A percentile compares a stretch with the other conserved stretches of the same genome.
Evolutionary conservation across 306 rosid genomes (phyloP).

Genomic region (Crotalaria pallida): DNA sequence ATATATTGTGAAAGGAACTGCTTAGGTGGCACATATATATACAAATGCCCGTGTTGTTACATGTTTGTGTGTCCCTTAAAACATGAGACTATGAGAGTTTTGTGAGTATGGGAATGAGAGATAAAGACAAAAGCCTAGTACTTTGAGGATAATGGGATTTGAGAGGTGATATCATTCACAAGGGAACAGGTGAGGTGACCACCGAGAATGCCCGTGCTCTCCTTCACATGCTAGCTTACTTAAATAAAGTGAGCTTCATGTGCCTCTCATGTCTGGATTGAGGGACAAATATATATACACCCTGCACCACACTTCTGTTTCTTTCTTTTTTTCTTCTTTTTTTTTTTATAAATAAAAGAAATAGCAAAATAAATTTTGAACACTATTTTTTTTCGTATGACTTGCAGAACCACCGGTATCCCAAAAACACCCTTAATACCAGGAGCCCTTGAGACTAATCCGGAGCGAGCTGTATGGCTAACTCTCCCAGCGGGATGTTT

Average conservation of each 20-base stretch:
- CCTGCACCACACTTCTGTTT: not conserved
- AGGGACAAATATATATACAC: not conserved
- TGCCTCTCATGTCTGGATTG: constrained; percentile 10
- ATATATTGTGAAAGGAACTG: too few species aligned
- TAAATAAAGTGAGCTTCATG: too few species aligned
- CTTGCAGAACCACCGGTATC: too few species aligned
- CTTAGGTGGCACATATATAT: too few species aligned
- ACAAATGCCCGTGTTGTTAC: too few species aligned
- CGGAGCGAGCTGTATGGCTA: too few species aligned
- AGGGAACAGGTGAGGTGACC: constrained; percentile 38
- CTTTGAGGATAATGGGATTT: not conserved
- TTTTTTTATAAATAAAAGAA: not conserved
- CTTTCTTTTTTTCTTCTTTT: not conserved
- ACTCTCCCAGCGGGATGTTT: too few species aligned
- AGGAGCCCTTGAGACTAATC: too few species aligned
- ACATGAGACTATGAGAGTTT: not conserved
- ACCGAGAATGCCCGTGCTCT: constrained; percentile 25
- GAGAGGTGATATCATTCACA: constrained; percentile 38
- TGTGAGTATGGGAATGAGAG: not conserved
- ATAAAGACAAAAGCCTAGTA: not conserved
- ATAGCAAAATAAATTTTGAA: too few species aligned
- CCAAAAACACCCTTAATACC: too few species aligned
- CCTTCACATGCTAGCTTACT: constrained; percentile 45
- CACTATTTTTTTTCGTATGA: too few species aligned
- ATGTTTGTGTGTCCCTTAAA: not conserved